Percentiles rank a stretch among this genome's conserved stretches.
Evolutionary conservation across 257 asterid genomes (phyloP).

Genomic region (Eustoma russellianum): DNA sequence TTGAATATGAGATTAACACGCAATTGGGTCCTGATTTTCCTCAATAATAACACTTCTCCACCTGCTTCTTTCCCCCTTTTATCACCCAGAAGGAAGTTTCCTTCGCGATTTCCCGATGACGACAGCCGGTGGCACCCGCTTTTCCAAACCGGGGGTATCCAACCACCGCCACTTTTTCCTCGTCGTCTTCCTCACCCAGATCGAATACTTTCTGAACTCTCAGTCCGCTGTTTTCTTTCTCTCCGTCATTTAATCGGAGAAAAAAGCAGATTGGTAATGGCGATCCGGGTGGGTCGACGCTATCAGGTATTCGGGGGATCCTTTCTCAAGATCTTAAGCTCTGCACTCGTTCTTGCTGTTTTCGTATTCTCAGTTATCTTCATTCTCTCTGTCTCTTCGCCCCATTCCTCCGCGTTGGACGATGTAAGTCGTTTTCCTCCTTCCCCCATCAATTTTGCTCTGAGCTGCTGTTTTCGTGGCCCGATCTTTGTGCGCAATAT

Average conservation of each 20-base stretch:
- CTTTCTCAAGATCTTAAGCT: slow-evolving; percentile 19
- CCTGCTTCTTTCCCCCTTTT: too few relatives aligned
- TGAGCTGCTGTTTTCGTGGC: too few relatives aligned
- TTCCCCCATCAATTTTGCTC: not conserved
- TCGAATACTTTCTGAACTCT: not conserved
- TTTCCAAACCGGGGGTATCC: not conserved
- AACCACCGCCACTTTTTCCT: not conserved
- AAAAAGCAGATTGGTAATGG: slow-evolving; percentile 12
- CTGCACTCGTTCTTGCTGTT: slow-evolving; percentile 15
- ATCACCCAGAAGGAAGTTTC: too few relatives aligned
- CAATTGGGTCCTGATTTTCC: too few relatives aligned
- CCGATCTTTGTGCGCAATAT: too few relatives aligned
- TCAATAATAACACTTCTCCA: too few relatives aligned
- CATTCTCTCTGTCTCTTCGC: slow-evolving; percentile 19
- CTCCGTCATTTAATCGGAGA: not conserved
- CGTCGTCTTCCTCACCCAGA: not conserved
- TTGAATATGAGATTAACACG: too few relatives aligned
- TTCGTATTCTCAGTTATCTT: slow-evolving; percentile 17
- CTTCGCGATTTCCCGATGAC: too few relatives aligned
- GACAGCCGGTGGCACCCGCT: slow-evolving; percentile 4
- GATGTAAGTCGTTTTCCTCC: slow-evolving; percentile 14
- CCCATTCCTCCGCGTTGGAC: slow-evolving; percentile 16
- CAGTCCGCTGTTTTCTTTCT: not conserved
- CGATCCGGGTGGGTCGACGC: slow-evolving; percentile 13
- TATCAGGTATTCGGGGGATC: slow-evolving; percentile 1